These are phyloP conservation scores for Collybiopsis luxurians DNA, from an alignment of 768 basidiomycete species.

Conservation along the genomic window DNA sequence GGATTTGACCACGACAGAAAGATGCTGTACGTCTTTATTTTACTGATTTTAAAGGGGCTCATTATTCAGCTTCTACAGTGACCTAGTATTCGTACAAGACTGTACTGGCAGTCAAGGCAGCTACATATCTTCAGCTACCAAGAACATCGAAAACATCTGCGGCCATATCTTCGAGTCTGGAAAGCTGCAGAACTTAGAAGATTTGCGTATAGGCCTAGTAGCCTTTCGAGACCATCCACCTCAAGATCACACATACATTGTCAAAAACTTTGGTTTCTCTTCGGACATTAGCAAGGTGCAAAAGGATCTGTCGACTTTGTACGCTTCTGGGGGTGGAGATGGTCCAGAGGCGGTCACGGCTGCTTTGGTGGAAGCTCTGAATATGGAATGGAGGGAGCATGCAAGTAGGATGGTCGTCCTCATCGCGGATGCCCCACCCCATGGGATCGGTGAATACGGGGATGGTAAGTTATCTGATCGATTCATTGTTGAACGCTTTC, in stretches of 20 bases:
- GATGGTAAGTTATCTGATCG: conserved; percentile 61
- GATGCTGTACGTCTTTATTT: conserved; percentile 61
- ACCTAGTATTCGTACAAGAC: conserved; percentile 94
- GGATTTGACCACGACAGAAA: conserved; percentile 45
- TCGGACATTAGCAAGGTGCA: conserved; percentile 89
- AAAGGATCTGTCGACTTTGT: conserved; percentile 75
- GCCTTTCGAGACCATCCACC: conserved; percentile 97
- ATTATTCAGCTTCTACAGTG: conserved; percentile 42
- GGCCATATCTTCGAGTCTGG: conserved; percentile 94
- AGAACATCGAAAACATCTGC: conserved; percentile 95
- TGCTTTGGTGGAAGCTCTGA: conserved; percentile 79
- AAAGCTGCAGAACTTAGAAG: conserved; percentile 81
- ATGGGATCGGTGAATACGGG: conserved; percentile 96
- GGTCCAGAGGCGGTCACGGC: conserved; percentile 98
- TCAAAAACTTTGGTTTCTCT: conserved; percentile 92
- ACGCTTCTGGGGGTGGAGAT: conserved; percentile 90
- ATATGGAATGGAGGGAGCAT: conserved; percentile 86
- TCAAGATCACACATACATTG: conserved; percentile 93
- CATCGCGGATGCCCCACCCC: conserved; percentile 96
- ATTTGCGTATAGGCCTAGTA: conserved; percentile 88
- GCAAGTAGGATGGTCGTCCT: conserved; percentile 96
- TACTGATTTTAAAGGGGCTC: conserved; percentile 2
- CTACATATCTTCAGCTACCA: conserved; percentile 91
- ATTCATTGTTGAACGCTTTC: conserved; percentile 2
- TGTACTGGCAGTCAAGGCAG: conserved; percentile 91